These are phyloP conservation scores for Corylus heterophylla DNA, from an alignment of 306 rosid species.

Conservation along the genomic window DNA sequence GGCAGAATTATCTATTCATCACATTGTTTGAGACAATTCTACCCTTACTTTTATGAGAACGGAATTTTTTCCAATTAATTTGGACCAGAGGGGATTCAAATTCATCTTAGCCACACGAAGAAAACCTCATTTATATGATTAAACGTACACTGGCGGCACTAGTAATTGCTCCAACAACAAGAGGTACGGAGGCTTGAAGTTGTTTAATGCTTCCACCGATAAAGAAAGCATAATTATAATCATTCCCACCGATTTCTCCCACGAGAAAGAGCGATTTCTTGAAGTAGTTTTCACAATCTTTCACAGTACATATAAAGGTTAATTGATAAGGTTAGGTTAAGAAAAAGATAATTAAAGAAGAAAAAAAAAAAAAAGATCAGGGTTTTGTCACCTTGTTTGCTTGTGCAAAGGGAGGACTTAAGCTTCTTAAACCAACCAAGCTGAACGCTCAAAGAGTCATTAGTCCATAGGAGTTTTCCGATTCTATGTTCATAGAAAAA, in stretches of 20 bases:
- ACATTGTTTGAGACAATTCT: too few relatives aligned
- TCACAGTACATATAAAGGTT: background rate
- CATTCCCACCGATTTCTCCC: constrained; percentile 87
- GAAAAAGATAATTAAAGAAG: background rate
- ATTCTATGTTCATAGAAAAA: constrained; percentile 41
- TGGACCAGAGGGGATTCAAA: too few relatives aligned
- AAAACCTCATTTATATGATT: background rate
- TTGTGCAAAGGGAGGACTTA: constrained; percentile 56
- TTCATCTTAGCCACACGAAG: background rate
- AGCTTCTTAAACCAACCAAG: constrained; percentile 70
- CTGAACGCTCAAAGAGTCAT: constrained; percentile 54
- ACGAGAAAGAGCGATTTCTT: constrained; percentile 57
- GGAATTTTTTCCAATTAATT: too few relatives aligned
- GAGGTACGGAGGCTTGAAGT: constrained; percentile 44
- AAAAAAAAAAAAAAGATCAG: too few relatives aligned
- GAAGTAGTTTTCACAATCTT: constrained; percentile 64
- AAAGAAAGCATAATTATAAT: constrained; percentile 56
- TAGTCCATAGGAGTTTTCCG: constrained; percentile 45
- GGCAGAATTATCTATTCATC: too few relatives aligned
- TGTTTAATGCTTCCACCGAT: constrained; percentile 42
- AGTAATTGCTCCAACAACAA: constrained; percentile 48
- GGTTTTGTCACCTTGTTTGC: constrained; percentile 45
- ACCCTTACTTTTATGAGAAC: too few relatives aligned
- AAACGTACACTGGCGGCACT: constrained; percentile 44
- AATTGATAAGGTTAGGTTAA: background rate